phyloP scores from a whole-genome alignment of 768 basidiomycete species.

The Pleurotus salmoneostramineus region DNA sequence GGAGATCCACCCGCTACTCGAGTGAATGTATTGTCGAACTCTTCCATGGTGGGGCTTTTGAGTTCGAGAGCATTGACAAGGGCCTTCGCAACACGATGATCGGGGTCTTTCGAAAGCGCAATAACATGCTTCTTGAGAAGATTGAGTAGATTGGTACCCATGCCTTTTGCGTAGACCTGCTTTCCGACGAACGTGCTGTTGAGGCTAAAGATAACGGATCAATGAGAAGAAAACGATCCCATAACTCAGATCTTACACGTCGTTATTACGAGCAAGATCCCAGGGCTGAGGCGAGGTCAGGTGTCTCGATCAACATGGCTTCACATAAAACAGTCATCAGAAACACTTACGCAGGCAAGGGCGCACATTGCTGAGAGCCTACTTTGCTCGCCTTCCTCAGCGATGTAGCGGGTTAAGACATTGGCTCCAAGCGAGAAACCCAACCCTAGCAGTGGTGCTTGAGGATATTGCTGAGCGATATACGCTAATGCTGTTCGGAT shows the following conservation, averaged over 20 bases:
- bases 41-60: slow-evolving; percentile 49
- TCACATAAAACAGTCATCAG: slow-evolving; percentile 10
- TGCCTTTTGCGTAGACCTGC: slow-evolving; percentile 69
- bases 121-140: slow-evolving; percentile 50
- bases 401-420: slow-evolving; percentile 85
- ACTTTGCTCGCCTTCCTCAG: slow-evolving; percentile 69
- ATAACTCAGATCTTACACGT: slow-evolving; percentile 31
- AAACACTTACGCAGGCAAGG: slow-evolving; percentile 65
- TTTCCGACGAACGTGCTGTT: slow-evolving; percentile 51
- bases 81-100: slow-evolving; percentile 46
- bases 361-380: slow-evolving; percentile 64
- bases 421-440: slow-evolving; percentile 95
- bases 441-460: slow-evolving; percentile 78
- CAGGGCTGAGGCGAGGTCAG: slow-evolving; percentile 38
- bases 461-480: slow-evolving; percentile 67
- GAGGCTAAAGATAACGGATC: slow-evolving; percentile 36
- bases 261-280: slow-evolving; percentile 47
- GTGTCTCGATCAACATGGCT: background rate
- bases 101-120: slow-evolving; percentile 44
- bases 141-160: slow-evolving; percentile 70
- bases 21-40: slow-evolving; percentile 64
- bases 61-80: slow-evolving; percentile 39
- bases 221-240: slow-evolving; percentile 10
- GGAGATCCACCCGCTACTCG: slow-evolving; percentile 66
- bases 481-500: slow-evolving; percentile 77